Base-by-base conservation (phyloP, 805 yeast genomes). In the Candida bentonensis region DNA sequence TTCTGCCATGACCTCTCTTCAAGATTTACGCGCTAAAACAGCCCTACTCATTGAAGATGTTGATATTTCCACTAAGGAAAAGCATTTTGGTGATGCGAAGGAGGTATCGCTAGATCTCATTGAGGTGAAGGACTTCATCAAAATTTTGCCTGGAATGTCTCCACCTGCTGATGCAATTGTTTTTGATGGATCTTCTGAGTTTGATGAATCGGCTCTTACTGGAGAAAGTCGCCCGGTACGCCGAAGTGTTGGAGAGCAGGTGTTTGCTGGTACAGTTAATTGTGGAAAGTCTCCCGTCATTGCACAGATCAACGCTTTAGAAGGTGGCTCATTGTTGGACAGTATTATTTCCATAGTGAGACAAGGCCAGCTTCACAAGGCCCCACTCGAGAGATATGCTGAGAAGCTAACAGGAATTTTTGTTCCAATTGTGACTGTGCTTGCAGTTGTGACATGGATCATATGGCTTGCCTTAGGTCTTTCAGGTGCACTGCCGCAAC, bases 161-260 rank as follows among this genome's bases (percentile, higher is more conserved):
- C 61, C 63, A 17, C 94, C 96, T 1, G 88, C 89, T 0, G 98
- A 89, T 61, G 74, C 82, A 22, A 67, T 85, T 2, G 60, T 89
- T 46, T 65, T 83, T 7, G 59, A 66, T 4, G 96, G 97, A 2
- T 66, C 65, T 15, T 73, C 89, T 47, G 89, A 84, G 50, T 79
- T 86, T 59, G 95, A 89, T 58, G 97, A 89, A 65, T 74, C 87
- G 23, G 79, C 95, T 3, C 68, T 89, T 22, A 89, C 96, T 2
- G 98, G 98, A 52, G 98, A 89, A 65, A 51, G 65, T 0, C 58
- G 65, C 15, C 83, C 87, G 1, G 78, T 79, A 13, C 62, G 62
- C 17, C 82, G 75, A 51, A 44, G 47, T 0, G 61, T 63, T 0
- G 88, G 88, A 0, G 85, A 80, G 48, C 82, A 76, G 48, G 66